Conservation (phyloP, 306 rosid species). For the Fragaria nilgerrensis region DNA sequence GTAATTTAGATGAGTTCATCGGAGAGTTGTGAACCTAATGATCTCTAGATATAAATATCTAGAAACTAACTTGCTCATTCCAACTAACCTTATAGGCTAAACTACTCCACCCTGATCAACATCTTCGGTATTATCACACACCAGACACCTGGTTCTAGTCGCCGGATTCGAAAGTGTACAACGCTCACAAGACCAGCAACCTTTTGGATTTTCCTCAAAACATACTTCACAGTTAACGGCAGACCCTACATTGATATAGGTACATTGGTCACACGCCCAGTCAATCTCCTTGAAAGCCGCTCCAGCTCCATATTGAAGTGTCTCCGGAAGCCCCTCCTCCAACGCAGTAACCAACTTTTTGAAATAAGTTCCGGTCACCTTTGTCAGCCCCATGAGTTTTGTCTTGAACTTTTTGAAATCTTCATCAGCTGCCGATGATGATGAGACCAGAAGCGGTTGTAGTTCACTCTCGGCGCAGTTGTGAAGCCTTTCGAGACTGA, state of each 20-base stretch:
- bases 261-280: not conserved
- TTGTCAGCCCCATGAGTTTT: not conserved
- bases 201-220: not conserved
- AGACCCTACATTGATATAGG: not conserved
- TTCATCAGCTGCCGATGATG: not conserved
- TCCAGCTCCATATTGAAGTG: not conserved
- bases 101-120: not conserved
- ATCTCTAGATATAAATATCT: not conserved
- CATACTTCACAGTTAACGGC: not conserved
- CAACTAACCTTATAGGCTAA: not conserved
- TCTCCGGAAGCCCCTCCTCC: conserved; percentile 2
- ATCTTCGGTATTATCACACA: not conserved
- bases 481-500: conserved; percentile 8
- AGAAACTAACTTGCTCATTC: not conserved
- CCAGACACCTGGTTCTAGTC: not conserved
- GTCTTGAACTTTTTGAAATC: not conserved
- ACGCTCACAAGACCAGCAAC: not conserved
- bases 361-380: conserved; percentile 4
- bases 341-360: not conserved
- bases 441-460: not conserved
- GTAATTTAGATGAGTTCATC: not conserved
- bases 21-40: not conserved
- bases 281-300: not conserved
- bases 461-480: not conserved
- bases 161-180: not conserved